Evolutionary conservation across 202 grass and related monocot species (phyloP), one percentile per base, ranked within the genome.

Genomic region (Schoenoplectus tabernaemontani): DNA sequence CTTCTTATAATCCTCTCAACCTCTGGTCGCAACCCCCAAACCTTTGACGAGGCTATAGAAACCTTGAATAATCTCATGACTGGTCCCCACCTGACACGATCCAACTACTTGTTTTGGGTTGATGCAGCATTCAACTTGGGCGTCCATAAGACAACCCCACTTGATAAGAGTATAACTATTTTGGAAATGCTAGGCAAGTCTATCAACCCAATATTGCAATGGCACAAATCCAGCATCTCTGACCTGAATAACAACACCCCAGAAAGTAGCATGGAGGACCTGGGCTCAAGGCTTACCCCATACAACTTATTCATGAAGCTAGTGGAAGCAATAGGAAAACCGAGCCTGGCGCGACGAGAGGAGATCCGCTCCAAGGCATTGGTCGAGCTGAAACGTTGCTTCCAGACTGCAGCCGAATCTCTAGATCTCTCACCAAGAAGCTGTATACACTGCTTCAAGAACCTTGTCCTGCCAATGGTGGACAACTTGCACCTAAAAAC

Each of bases 401-500:
- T 97, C 82, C 24, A 88, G 3, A 83, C 82, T 5, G 88, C 84
- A 0, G 70, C 86, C 0, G 87, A 84, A n/a, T 87, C 86, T 2
- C 69, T 98, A 19, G 88, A 94, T 51, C 78, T 98, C 16, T 57
- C 85, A 9, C 86, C 87, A 7, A 79, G 67, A 3, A 93, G 77
- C 1, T 92, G 86, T 77, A 82, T 98, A 9, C 73, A 84, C 0
- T 94, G 87, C 85, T 92, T 95, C 86, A 98, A 98, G 84, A 87
- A 90, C 28, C 85, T 93, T 7, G 91, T 89, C 78, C 93, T 95
- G 69, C 86, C 89, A 16, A 92, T 90, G 91, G 91, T 90, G 22
- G 95, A 98, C 33, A 91, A 98, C 59, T 88, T 98, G 76, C 90
- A 90, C 37, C 91, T 90, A 86, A 98, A 98, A 87, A 92, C 87